Evolutionary conservation across 257 asterid genomes (phyloP).

Genomic region (Ligustrum vulgare): DNA sequence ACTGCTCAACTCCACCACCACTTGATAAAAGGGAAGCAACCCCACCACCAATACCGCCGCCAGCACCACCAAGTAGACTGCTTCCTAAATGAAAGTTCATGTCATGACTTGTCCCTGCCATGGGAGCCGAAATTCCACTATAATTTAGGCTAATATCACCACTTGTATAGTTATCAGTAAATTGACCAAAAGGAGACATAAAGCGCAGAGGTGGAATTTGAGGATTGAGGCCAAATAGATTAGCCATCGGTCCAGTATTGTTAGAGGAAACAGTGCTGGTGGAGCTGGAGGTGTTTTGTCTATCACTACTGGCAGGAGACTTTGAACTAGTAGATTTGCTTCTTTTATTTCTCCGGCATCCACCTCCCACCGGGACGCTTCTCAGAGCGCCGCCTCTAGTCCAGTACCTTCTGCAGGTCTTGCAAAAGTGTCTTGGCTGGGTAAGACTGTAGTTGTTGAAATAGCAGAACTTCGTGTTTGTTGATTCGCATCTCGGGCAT

Average conservation of each 20-base stretch:
- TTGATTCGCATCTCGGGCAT: slow-evolving; percentile 92
- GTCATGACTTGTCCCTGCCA: slow-evolving; percentile 36
- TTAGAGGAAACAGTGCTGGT: slow-evolving; percentile 48
- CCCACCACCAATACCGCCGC: slow-evolving; percentile 28
- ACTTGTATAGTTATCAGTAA: slow-evolving; percentile 41
- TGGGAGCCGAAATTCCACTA: slow-evolving; percentile 41
- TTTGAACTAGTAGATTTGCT: slow-evolving; percentile 58
- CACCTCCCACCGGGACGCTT: slow-evolving; percentile 90
- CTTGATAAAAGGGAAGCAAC: slow-evolving; percentile 36
- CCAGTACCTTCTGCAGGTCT: slow-evolving; percentile 91
- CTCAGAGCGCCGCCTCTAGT: slow-evolving; percentile 88
- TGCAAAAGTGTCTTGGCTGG: slow-evolving; percentile 96
- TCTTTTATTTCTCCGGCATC: slow-evolving; percentile 78
- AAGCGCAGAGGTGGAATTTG: slow-evolving; percentile 58
- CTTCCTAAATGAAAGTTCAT: slow-evolving; percentile 46
- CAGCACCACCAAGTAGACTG: slow-evolving; percentile 36
- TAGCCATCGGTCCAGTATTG: slow-evolving; percentile 25
- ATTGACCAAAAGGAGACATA: slow-evolving; percentile 64
- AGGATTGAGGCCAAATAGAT: slow-evolving; percentile 45
- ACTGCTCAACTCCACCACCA: slow-evolving; percentile 53
- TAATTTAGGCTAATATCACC: slow-evolving; percentile 47
- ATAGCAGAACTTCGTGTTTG: slow-evolving; percentile 88
- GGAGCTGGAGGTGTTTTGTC: slow-evolving; percentile 49
- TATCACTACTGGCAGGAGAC: slow-evolving; percentile 60
- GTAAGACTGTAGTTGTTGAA: slow-evolving; percentile 90